A percentile compares a stretch with the other conserved stretches of the same genome.
These are phyloP conservation scores for Tuber brumale DNA, from an alignment of 495 filamentous ascomycete genomes.

Conservation along the genomic window DNA sequence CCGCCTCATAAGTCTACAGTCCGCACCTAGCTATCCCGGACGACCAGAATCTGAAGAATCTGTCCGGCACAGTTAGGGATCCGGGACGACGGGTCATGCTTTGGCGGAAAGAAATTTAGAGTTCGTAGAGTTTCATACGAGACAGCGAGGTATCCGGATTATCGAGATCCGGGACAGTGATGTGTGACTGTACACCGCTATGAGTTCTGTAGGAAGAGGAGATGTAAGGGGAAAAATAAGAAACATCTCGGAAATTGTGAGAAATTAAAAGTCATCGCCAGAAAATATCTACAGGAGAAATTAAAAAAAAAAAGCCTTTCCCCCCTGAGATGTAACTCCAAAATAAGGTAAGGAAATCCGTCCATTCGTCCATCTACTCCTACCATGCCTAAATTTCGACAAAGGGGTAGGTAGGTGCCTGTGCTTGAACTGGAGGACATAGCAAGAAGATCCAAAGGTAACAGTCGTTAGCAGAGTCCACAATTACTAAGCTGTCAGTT, in stretches of 20 bases:
- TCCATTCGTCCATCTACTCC: background rate
- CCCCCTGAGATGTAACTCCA: background rate
- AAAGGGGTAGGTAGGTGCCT: background rate
- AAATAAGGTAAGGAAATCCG: background rate
- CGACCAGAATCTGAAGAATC: no score
- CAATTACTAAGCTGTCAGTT: background rate
- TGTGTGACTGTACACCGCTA: no score
- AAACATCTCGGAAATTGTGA: background rate
- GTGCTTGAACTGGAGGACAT: background rate
- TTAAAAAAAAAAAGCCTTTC: background rate
- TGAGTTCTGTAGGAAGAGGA: background rate
- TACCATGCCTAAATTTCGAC: background rate
- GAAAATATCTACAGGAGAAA: background rate
- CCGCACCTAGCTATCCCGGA: no score
- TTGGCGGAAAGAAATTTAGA: no score
- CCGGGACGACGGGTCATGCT: no score
- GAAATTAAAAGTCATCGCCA: background rate
- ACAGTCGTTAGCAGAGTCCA: background rate
- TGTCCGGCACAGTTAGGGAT: no score
- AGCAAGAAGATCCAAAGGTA: background rate
- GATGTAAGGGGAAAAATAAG: background rate
- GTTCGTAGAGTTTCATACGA: no score
- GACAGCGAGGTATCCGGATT: no score
- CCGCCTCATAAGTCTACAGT: background rate
- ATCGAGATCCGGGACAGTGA: no score